These are phyloP conservation scores for Saccharomyces mikatae DNA, from an alignment of 805 yeast genomes.

Conservation along the genomic window DNA sequence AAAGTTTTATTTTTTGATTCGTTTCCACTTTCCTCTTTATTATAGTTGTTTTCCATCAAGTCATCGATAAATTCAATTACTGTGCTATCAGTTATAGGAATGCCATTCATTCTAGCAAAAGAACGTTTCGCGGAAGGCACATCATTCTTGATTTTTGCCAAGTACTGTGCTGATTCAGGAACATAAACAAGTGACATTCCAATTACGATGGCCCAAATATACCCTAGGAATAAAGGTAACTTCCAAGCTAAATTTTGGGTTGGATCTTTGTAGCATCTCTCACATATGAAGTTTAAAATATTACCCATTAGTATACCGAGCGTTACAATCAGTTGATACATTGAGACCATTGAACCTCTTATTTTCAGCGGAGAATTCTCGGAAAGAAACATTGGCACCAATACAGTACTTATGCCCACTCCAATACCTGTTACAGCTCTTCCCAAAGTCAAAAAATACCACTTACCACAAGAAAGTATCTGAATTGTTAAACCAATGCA, in stretches of 20 bases:
- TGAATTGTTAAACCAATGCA: constrained; percentile 54
- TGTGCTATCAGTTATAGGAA: constrained; percentile 37
- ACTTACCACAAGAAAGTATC: constrained; percentile 36
- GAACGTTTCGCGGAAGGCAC: constrained; percentile 48
- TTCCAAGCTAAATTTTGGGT: constrained; percentile 52
- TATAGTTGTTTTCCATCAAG: constrained; percentile 37
- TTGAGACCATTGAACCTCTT: constrained; percentile 60
- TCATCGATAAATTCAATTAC: constrained; percentile 42
- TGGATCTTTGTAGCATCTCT: constrained; percentile 14
- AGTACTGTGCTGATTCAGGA: constrained; percentile 64
- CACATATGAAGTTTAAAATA: constrained; percentile 52
- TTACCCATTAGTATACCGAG: constrained; percentile 62
- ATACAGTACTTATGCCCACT: constrained; percentile 65
- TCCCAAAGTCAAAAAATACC: constrained; percentile 61
- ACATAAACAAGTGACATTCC: constrained; percentile 52
- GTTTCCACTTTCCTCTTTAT: constrained; percentile 29
- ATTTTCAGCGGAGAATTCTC: constrained; percentile 59
- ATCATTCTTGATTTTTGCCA: constrained; percentile 39
- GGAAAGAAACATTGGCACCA: constrained; percentile 62
- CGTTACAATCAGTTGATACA: constrained; percentile 57
- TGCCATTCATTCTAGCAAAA: constrained; percentile 46
- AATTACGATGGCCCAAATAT: constrained; percentile 38
- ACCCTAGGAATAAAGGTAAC: constrained; percentile 51
- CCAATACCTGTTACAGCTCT: constrained; percentile 64
- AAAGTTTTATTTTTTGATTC: not conserved